phyloP scores from a whole-genome alignment of 371 early-diverging fungal species.

The Rhizopus stolonifer region DNA sequence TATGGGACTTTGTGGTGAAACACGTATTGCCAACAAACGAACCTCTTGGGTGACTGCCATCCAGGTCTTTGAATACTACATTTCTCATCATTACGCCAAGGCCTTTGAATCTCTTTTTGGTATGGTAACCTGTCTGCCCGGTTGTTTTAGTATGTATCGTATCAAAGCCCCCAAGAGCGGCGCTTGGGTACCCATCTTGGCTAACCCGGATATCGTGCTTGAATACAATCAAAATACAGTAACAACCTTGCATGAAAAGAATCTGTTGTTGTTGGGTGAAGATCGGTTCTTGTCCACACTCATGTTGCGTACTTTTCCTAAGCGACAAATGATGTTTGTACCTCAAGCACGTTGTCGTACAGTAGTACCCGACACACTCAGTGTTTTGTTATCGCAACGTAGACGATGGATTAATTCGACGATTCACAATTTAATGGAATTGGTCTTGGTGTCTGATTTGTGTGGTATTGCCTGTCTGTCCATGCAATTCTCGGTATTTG shows the following conservation, averaged over 20 bases:
- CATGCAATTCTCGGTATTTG: constrained; percentile 97
- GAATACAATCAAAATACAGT: constrained; percentile 90
- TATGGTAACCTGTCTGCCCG: constrained; percentile 97
- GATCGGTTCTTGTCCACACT: constrained; percentile 95
- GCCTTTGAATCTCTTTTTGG: constrained; percentile 96
- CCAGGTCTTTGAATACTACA: constrained; percentile 94
- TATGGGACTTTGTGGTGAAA: constrained; percentile 89
- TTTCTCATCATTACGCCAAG: constrained; percentile 93
- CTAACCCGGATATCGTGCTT: constrained; percentile 86
- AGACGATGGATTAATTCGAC: constrained; percentile 99
- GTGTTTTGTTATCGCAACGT: constrained; percentile 92
- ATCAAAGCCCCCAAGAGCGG: constrained; percentile 80
- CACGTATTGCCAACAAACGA: constrained; percentile 81
- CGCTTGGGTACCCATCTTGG: constrained; percentile 80
- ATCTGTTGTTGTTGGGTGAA: constrained; percentile 92
- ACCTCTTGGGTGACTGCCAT: constrained; percentile 63
- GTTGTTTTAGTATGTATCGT: constrained; percentile 93
- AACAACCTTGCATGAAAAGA: constrained; percentile 95
- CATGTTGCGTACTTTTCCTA: constrained; percentile 92
- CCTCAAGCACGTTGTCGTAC: constrained; percentile 94
- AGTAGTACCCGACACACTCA: constrained; percentile 90
- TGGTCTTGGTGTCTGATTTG: constrained; percentile 88
- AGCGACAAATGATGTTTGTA: constrained; percentile 90
- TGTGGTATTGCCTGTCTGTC: constrained; percentile 98
- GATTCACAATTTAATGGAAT: constrained; percentile 94